Evolutionary conservation across 331 rosid genomes (phyloP).

Genomic region (Acacia pycnantha): DNA sequence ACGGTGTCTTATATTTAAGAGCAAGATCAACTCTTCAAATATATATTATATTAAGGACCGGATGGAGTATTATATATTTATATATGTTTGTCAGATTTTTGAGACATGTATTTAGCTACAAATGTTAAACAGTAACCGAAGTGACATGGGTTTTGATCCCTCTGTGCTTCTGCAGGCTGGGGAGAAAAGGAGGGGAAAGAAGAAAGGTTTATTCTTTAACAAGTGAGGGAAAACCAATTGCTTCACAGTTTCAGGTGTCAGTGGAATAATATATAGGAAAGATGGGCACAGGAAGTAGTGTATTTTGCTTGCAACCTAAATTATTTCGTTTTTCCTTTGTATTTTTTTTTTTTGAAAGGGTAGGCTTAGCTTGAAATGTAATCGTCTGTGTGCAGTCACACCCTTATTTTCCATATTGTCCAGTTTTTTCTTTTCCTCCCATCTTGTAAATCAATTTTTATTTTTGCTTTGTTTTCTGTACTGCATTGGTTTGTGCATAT

Average conservation of each 20-base stretch:
- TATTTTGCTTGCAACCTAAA: slow-evolving; percentile 29
- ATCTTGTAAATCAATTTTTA: slow-evolving; percentile 19
- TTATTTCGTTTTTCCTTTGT: slow-evolving; percentile 28
- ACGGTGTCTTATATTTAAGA: too few relatives aligned
- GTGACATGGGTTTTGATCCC: neutral
- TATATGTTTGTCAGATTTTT: neutral
- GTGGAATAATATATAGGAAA: slow-evolving; percentile 23
- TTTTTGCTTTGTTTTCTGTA: slow-evolving; percentile 12
- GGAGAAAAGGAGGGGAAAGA: slow-evolving; percentile 78
- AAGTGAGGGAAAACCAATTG: slow-evolving; percentile 34
- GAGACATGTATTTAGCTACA: slow-evolving; percentile 2
- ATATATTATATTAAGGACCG: too few relatives aligned
- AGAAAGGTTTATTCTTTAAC: slow-evolving; percentile 68
- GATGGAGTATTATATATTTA: neutral
- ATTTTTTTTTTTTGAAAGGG: slow-evolving; percentile 23
- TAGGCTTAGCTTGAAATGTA: slow-evolving; percentile 48
- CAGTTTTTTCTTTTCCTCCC: neutral
- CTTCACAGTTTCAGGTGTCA: slow-evolving; percentile 20
- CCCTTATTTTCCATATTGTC: slow-evolving; percentile 19
- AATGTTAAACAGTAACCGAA: neutral
- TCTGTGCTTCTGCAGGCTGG: slow-evolving; percentile 63
- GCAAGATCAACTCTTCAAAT: too few relatives aligned
- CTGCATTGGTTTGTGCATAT: slow-evolving; percentile 20
- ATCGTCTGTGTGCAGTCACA: slow-evolving; percentile 22
- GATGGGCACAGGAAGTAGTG: slow-evolving; percentile 33